Conservation (phyloP, 2,329 filamentous ascomycete species). For the Ascosphaera apis region DNA sequence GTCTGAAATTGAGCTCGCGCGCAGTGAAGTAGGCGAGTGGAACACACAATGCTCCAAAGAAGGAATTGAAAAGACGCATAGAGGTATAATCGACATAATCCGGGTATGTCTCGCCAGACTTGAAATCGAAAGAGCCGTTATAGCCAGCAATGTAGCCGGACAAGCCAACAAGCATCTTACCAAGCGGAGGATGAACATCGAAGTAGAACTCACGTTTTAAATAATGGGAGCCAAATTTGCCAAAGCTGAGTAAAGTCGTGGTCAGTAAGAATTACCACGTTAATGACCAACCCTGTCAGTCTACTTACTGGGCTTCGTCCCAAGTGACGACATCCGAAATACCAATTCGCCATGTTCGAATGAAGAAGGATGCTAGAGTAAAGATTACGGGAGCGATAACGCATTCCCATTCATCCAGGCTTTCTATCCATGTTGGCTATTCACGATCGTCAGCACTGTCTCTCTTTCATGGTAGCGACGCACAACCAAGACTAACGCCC, state of each 20-base stretch:
- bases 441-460: neutral
- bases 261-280: conserved; percentile 1
- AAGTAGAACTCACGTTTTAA: conserved; percentile 99
- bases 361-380: conserved; percentile 40
- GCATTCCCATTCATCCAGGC: conserved; percentile 35
- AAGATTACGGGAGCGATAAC: conserved; percentile 41
- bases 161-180: conserved; percentile 94
- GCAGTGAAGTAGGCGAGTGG: conserved; percentile 91
- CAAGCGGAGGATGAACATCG: conserved; percentile 82
- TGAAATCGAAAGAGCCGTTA: conserved; percentile 98
- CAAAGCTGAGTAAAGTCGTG: conserved; percentile 15
- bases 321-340: conserved; percentile 50
- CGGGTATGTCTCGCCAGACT: conserved; percentile 84
- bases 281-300: neutral
- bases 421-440: conserved; percentile 12
- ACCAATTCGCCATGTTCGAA: conserved; percentile 44
- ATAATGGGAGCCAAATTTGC: conserved; percentile 95
- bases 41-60: conserved; percentile 79
- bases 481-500: too few species aligned
- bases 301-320: conserved; percentile 49
- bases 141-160: conserved; percentile 93
- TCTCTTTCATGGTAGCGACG: too few species aligned
- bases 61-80: conserved; percentile 93
- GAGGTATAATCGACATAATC: conserved; percentile 89
- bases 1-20: conserved; percentile 65